Evolutionary conservation across 768 basidiomycete species (phyloP).

Genomic region (Kwoniella pini): DNA sequence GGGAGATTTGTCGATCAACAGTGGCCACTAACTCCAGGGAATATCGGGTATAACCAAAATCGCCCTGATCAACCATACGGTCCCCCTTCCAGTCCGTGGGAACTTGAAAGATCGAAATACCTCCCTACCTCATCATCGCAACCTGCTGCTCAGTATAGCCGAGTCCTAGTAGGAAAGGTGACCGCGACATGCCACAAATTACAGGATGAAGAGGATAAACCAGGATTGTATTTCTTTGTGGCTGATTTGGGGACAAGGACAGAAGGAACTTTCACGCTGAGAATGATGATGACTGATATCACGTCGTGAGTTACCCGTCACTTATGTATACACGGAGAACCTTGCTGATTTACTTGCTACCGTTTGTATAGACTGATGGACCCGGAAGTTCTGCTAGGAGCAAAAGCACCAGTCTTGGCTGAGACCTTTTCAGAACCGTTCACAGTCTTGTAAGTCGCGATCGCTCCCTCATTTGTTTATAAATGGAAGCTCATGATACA

Average conservation of each 20-base stretch:
- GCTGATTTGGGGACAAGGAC: conserved; percentile 91
- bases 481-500: background rate
- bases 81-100: background rate
- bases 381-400: conserved; percentile 7
- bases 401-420: conserved; percentile 67
- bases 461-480: too few relatives aligned
- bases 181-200: conserved; percentile 82
- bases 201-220: conserved; percentile 77
- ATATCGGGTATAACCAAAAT: background rate
- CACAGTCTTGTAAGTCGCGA: conserved; percentile 62
- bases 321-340: background rate
- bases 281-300: conserved; percentile 85
- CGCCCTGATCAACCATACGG: background rate
- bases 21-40: conserved; percentile 15
- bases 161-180: conserved; percentile 86
- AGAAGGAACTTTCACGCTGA: conserved; percentile 84
- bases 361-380: conserved; percentile 57
- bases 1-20: conserved; percentile 4
- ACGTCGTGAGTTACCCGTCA: conserved; percentile 69
- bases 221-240: conserved; percentile 92
- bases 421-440: conserved; percentile 81
- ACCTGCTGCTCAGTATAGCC: conserved; percentile 62
- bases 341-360: background rate
- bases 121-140: conserved; percentile 1
- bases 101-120: background rate